A percentile compares a stretch with the other conserved stretches of the same genome.
phyloP scores from a whole-genome alignment of 2,329 filamentous ascomycete species.

The Ascochyta pisi region DNA sequence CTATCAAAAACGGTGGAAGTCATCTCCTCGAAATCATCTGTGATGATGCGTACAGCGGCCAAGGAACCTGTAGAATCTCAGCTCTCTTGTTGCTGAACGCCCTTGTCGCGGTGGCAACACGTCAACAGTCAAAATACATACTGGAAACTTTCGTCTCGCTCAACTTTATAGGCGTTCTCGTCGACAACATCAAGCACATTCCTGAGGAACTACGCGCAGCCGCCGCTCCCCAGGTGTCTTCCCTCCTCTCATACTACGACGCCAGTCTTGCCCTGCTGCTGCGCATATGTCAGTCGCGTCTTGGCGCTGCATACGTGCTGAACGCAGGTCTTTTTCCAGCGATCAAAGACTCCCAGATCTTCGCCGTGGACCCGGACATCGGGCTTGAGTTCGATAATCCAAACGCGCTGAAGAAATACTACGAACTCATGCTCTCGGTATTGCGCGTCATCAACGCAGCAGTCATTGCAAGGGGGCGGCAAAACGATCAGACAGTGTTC shows the following conservation, averaged over 20 bases:
- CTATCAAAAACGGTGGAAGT: conserved; percentile 80
- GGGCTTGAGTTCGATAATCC: conserved; percentile 77
- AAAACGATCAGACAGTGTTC: conserved; percentile 75
- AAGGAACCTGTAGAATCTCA: conserved; percentile 80
- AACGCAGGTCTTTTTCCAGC: conserved; percentile 87
- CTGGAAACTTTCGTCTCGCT: conserved; percentile 81
- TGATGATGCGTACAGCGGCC: conserved; percentile 89
- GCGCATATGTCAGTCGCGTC: conserved; percentile 80
- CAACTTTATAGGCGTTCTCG: conserved; percentile 89
- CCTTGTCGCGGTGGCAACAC: conserved; percentile 74
- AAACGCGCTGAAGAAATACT: conserved; percentile 79
- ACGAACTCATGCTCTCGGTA: conserved; percentile 79
- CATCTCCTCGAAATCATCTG: conserved; percentile 85
- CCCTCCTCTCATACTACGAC: conserved; percentile 68
- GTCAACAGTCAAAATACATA: conserved; percentile 75
- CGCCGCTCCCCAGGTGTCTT: conserved; percentile 56
- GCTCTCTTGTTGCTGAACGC: conserved; percentile 84
- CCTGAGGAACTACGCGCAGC: conserved; percentile 66
- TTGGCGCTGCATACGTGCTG: conserved; percentile 86
- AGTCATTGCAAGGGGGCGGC: conserved; percentile 78
- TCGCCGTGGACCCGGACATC: conserved; percentile 89
- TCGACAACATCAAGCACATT: conserved; percentile 84
- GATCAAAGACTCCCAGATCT: conserved; percentile 82
- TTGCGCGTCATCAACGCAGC: conserved; percentile 83
- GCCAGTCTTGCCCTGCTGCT: conserved; percentile 83